Percentiles rank a stretch among this genome's conserved stretches.
These are phyloP conservation scores for Phytophthora sansomeana DNA, from an alignment of 352 stramenopile species.

Conservation along the genomic window DNA sequence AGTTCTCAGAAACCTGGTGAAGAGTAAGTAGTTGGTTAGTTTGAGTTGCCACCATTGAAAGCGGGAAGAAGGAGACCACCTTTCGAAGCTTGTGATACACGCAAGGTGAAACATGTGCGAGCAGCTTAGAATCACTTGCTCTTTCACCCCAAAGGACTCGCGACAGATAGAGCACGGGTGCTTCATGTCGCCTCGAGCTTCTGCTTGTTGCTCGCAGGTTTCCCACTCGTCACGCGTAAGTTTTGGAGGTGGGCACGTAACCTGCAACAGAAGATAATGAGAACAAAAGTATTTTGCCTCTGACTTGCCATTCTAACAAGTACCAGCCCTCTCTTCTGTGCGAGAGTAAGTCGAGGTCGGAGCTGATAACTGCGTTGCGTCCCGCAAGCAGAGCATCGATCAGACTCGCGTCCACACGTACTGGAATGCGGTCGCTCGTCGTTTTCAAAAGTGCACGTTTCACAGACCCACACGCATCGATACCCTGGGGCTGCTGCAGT, in stretches of 20 bases:
- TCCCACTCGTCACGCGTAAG: constrained; percentile 79
- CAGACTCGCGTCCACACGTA: constrained; percentile 11
- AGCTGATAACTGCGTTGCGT: constrained; percentile 37
- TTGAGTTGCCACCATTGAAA: background rate
- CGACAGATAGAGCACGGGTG: constrained; percentile 88
- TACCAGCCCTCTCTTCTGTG: constrained; percentile 77
- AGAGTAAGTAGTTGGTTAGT: background rate
- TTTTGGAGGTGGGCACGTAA: constrained; percentile 62
- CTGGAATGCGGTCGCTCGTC: constrained; percentile 33
- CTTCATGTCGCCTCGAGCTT: constrained; percentile 62
- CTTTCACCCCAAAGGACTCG: constrained; percentile 71
- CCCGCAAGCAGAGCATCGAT: constrained; percentile 62
- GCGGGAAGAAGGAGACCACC: constrained; percentile 38
- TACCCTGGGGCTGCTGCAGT: constrained; percentile 40
- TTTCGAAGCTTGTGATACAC: constrained; percentile 86
- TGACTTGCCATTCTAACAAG: background rate
- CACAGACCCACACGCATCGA: constrained; percentile 78
- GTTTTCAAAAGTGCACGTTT: constrained; percentile 84
- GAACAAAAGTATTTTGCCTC: background rate
- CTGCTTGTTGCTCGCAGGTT: constrained; percentile 68
- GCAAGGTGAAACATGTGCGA: constrained; percentile 88
- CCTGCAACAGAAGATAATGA: constrained; percentile 25
- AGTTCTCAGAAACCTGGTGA: constrained; percentile 69
- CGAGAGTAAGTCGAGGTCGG: constrained; percentile 57
- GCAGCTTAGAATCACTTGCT: constrained; percentile 88